Evolutionary conservation across 2,329 filamentous ascomycete genomes (phyloP).

Genomic region (Alternaria conjuncta): DNA sequence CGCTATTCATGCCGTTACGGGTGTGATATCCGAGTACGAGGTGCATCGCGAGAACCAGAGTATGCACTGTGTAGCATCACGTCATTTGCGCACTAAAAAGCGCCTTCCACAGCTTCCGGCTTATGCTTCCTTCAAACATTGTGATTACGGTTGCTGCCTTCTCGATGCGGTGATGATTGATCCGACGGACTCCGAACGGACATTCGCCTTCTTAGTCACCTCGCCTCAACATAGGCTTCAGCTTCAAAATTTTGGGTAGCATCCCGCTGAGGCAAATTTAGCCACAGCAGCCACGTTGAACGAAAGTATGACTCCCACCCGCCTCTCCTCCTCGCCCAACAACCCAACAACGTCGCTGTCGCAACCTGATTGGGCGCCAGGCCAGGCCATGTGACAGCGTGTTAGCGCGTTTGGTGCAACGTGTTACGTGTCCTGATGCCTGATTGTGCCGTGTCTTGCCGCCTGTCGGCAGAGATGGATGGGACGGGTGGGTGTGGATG

Average conservation of each 20-base stretch:
- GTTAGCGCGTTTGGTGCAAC: constrained; percentile 16
- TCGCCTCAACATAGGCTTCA: neutral
- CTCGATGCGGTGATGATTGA: neutral
- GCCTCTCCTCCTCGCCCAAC: neutral
- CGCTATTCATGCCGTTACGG: neutral
- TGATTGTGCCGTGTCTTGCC: neutral
- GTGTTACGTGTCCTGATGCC: constrained; percentile 5
- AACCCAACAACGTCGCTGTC: neutral
- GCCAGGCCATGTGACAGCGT: constrained; percentile 25
- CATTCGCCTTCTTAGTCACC: constrained; percentile 8
- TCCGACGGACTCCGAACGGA: neutral
- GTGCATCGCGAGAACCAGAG: neutral
- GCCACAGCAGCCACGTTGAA: neutral
- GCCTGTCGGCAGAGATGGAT: neutral
- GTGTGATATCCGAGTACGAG: neutral
- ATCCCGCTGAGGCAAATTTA: neutral
- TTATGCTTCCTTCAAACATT: neutral
- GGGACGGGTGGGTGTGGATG: neutral
- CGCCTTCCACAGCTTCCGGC: neutral
- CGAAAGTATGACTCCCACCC: neutral
- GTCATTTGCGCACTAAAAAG: neutral
- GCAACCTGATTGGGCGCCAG: constrained; percentile 13
- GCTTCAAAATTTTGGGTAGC: neutral
- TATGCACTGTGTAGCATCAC: neutral
- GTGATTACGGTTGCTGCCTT: neutral